A percentile compares a stretch with the other conserved stretches of the same genome.
These are phyloP conservation scores for Xerocomus tenax DNA, from an alignment of 1,284 basidiomycete species.

Conservation along the genomic window DNA sequence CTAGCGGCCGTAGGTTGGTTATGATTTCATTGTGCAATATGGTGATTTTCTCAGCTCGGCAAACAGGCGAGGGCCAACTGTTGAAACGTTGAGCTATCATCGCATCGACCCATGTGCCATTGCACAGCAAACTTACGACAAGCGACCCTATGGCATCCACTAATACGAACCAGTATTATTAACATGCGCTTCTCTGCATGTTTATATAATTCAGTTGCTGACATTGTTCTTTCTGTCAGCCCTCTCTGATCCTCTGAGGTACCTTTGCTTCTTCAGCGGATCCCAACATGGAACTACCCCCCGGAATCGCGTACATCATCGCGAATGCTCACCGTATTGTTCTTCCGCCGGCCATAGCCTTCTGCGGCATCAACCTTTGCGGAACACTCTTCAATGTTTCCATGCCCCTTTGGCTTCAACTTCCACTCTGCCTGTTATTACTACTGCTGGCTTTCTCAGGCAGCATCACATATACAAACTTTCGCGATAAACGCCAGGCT, in stretches of 20 bases:
- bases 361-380: slow-evolving; percentile 11
- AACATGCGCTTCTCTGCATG: not conserved
- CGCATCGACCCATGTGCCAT: too few relatives aligned
- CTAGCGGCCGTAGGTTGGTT: too few relatives aligned
- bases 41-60: too few relatives aligned
- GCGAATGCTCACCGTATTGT: slow-evolving; percentile 17
- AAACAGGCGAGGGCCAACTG: too few relatives aligned
- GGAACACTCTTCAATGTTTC: slow-evolving; percentile 1
- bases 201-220: not conserved
- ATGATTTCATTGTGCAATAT: too few relatives aligned
- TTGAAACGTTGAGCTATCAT: too few relatives aligned
- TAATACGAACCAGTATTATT: not conserved
- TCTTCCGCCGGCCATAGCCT: slow-evolving; percentile 16
- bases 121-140: too few relatives aligned
- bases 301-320: slow-evolving; percentile 23
- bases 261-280: not conserved
- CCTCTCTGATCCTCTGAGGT: not conserved
- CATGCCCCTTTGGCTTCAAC: slow-evolving; percentile 17
- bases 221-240: not conserved
- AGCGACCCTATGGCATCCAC: too few relatives aligned
- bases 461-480: slow-evolving; percentile 17
- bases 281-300: slow-evolving; percentile 21
- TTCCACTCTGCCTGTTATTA: slow-evolving; percentile 18
- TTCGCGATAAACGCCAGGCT: slow-evolving; percentile 27
- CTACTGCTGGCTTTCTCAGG: slow-evolving; percentile 25